These are phyloP conservation scores for Omphalotus guepiniiformis DNA, from an alignment of 768 basidiomycete genomes.

Conservation along the genomic window DNA sequence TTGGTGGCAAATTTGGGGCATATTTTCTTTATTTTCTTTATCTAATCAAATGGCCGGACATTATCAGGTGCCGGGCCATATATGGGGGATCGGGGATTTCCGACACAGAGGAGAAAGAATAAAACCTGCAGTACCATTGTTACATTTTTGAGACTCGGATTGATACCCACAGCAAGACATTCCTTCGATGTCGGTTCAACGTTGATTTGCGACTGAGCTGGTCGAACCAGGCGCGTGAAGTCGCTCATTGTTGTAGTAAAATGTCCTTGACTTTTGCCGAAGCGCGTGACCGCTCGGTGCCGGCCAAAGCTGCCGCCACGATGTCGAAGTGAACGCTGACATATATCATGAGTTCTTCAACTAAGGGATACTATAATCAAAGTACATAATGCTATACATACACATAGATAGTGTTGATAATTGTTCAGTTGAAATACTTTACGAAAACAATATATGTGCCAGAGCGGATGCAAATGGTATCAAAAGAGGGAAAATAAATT, in stretches of 20 bases:
- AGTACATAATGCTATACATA: no score
- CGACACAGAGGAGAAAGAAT: slow-evolving; percentile 56
- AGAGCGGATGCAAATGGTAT: no score
- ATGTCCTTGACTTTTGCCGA: not conserved
- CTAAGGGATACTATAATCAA: no score
- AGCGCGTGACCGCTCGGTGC: not conserved
- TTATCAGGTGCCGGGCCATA: slow-evolving; percentile 43
- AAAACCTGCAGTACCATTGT: slow-evolving; percentile 43
- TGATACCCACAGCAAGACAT: slow-evolving; percentile 40
- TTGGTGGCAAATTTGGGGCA: slow-evolving; percentile 48
- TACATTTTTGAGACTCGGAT: slow-evolving; percentile 13
- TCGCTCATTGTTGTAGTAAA: slow-evolving; percentile 23
- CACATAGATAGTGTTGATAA: no score
- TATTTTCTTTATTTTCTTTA: slow-evolving; percentile 67
- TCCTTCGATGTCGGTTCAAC: slow-evolving; percentile 35
- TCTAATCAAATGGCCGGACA: slow-evolving; percentile 52
- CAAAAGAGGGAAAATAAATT: no score
- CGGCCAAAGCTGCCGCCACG: no score
- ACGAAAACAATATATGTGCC: no score
- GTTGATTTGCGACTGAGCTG: slow-evolving; percentile 31
- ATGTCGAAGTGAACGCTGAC: no score
- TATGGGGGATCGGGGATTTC: slow-evolving; percentile 60
- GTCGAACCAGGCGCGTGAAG: slow-evolving; percentile 34
- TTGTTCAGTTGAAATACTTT: no score
- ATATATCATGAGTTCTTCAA: no score